These are phyloP conservation scores for Gilbertella persicaria DNA, from an alignment of 371 early-diverging fungal genomes.

Conservation along the genomic window DNA sequence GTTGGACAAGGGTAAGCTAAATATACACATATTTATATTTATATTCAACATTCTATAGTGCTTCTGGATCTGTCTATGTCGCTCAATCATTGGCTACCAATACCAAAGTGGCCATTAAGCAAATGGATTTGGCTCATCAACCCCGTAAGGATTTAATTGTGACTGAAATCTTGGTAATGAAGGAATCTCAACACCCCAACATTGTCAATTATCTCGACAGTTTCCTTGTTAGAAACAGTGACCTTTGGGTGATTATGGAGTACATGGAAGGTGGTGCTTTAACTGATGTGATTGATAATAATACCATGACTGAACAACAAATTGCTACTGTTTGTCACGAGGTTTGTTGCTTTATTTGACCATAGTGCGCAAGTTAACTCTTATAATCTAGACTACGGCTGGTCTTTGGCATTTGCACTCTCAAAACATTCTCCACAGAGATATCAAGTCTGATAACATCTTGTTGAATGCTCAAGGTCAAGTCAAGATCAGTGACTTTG, in stretches of 20 bases:
- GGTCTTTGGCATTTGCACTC: slow-evolving; percentile 92
- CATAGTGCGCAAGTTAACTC: not conserved
- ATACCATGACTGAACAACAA: slow-evolving; percentile 86
- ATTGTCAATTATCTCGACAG: slow-evolving; percentile 95
- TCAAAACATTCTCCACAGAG: slow-evolving; percentile 93
- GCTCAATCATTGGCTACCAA: slow-evolving; percentile 71
- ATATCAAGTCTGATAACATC: slow-evolving; percentile 97
- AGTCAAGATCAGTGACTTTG: slow-evolving; percentile 92
- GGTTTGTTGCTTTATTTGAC: slow-evolving; percentile 36
- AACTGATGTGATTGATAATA: slow-evolving; percentile 95
- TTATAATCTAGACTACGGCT: slow-evolving; percentile 59
- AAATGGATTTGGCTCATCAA: slow-evolving; percentile 93
- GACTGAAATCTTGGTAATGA: slow-evolving; percentile 97
- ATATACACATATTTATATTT: not conserved
- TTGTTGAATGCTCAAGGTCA: slow-evolving; percentile 83
- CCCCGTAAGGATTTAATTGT: slow-evolving; percentile 95
- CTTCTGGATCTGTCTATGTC: slow-evolving; percentile 94
- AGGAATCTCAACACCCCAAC: slow-evolving; percentile 92
- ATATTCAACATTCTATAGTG: slow-evolving; percentile 52
- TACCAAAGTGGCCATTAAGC: slow-evolving; percentile 92
- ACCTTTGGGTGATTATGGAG: slow-evolving; percentile 98
- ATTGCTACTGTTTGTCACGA: slow-evolving; percentile 91
- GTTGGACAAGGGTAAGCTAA: slow-evolving; percentile 90
- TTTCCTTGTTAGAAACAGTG: slow-evolving; percentile 79
- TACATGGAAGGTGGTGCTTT: slow-evolving; percentile 98